Evolutionary conservation across 2,329 filamentous ascomycete species (phyloP), one percentile per base, ranked within the genome.

Genomic region (Lojkania enalia): DNA sequence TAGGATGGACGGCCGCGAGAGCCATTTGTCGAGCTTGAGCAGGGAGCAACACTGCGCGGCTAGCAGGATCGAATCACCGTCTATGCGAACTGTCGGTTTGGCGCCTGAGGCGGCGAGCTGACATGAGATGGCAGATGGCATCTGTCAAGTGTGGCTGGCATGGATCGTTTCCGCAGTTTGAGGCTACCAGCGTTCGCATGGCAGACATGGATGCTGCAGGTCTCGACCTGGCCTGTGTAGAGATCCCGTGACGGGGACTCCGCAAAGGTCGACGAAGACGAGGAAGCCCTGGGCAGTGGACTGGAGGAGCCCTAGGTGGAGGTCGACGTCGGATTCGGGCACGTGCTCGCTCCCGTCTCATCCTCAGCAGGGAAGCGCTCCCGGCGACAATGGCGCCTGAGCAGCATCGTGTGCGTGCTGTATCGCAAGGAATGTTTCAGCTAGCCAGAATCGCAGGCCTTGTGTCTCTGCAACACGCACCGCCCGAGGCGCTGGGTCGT

Each of bases 181-280:
- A 61, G 58, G 60, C 59, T 58, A 52, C 51, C 55, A 60, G 51
- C 46, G 64, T 66, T 66, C 64, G 66, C 63, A 68, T 66, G 58
- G 55, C 44, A 49, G 52, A 45, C 56, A 59, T 55, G 52, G 57
- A 45, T 49, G 38, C 44, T 48, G 45, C 49, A 52, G 58, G 48
- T 2, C 47, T 54, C 49, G 30, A 29, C 39, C 39, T 55, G 51
- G 36, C 56, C 46, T 54, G 57, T 49, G 46, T 51, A 39, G 47
- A 45, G 51, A 50, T 60, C 64, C 56, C 54, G 56, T 64, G 58
- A 64, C 38, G 14, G 12, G 31, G n/a, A n/a, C n/a, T n/a, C n/a
- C n/a, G n/a, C n/a, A n/a, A n/a, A n/a, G n/a, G n/a, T n/a, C n/a
- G n/a, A n/a, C n/a, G n/a, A n/a, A n/a, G n/a, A n/a, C n/a, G n/a